Base-by-base conservation (phyloP, 2,329 filamentous ascomycete genomes). In the Hypoxylon sp. region DNA sequence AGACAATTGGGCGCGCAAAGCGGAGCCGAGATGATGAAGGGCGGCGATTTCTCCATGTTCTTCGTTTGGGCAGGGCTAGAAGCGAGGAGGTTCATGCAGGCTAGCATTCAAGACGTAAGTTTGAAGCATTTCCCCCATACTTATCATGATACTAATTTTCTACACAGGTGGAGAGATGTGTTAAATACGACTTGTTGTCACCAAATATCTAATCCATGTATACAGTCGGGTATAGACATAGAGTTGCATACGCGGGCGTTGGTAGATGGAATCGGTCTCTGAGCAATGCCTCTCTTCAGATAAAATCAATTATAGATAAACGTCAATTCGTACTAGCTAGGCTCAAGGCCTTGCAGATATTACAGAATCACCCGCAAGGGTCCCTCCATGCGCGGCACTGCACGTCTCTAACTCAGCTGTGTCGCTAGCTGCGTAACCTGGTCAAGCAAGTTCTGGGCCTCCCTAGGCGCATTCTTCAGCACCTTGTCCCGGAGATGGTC, bases 51-150 rank as follows among this genome's bases (percentile, higher is more conserved):
- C 69, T 92, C 90, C 47, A 96, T 98, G 92, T 83, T 98, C 73
- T 90, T 94, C 75, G 90, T 98, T 4, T 98, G 95, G 95, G 89
- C 93, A 66, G 94, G 95, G 1, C 84, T 98, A 10, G 95, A 98
- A 82, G 92, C 94, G 53, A 87, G 95, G 69, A 91, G 91, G 73
- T 96, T 97, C 81, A 86, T 98, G 81, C 93, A 97, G 81, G 93
- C 93, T 48, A 97, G 93, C 71, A 88, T 97, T 59, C 94, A 97
- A 78, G 94, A 94, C 80, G 92, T 94, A 79, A 85, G 90, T 86
- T 53, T 5, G 11, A 17, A 44, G 33, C 22, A 24, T 59, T 22
- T 19, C 4, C 11, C 35, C 5, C 17, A 9, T 39, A 47, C 29
- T 39, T 50, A 50, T 69, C 66, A 52, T 10, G 54, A 54, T 24